phyloP scores from a whole-genome alignment of 2,329 filamentous ascomycete species.

The Arthrinium phaeospermum region DNA sequence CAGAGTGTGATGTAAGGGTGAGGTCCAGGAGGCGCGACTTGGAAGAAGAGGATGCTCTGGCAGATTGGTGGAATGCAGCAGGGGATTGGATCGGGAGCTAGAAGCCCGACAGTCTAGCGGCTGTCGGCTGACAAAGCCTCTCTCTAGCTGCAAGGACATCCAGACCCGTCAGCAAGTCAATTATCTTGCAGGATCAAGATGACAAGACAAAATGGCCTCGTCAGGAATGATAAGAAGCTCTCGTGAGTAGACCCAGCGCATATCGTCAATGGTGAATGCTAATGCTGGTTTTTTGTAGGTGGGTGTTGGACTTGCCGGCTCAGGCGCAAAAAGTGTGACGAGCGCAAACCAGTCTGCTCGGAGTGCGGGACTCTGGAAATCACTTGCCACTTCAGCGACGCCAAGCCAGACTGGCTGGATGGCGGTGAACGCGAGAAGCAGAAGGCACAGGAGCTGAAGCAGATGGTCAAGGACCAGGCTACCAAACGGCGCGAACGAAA shows the following conservation, averaged over 20 bases:
- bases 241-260: slow-evolving; percentile 16
- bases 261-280: neutral
- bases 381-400: slow-evolving; percentile 57
- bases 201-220: neutral
- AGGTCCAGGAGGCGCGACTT: no score
- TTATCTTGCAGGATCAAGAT: neutral
- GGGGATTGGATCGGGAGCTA: no score
- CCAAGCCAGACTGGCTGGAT: slow-evolving; percentile 65
- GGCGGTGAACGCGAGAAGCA: slow-evolving; percentile 53
- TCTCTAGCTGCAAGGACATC: no score
- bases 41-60: no score
- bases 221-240: slow-evolving; percentile 22
- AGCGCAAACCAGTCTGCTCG: slow-evolving; percentile 56
- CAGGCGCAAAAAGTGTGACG: slow-evolving; percentile 67
- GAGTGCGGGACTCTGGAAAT: slow-evolving; percentile 60
- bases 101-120: no score
- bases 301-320: slow-evolving; percentile 68
- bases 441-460: slow-evolving; percentile 59
- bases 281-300: no score
- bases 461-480: slow-evolving; percentile 61
- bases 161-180: neutral
- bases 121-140: no score
- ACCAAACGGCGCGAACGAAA: slow-evolving; percentile 54
- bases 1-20: no score
- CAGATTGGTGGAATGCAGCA: no score